Evolutionary conservation across 140 eudicot genomes (phyloP).

Genomic region (Bidens hawaiensis): DNA sequence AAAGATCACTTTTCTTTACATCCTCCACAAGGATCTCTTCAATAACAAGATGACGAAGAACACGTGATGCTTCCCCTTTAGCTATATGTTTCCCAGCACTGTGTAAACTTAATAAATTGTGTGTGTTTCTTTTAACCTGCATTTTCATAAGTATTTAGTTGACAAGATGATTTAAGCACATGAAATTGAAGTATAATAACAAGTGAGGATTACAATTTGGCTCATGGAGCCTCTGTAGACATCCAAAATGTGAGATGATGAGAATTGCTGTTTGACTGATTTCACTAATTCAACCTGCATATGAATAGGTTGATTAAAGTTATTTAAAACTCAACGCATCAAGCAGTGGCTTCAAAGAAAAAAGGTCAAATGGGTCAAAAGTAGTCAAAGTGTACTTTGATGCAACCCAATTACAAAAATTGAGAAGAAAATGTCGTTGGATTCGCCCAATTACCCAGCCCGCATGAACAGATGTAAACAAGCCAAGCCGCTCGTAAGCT

Average conservation of each 20-base stretch:
- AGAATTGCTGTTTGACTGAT: conserved; percentile 58
- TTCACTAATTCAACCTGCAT: conserved; percentile 82
- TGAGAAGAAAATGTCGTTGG: neutral
- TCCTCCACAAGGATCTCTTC: conserved; percentile 87
- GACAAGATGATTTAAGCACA: conserved; percentile 17
- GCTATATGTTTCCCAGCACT: conserved; percentile 84
- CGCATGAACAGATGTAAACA: no score
- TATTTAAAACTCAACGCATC: neutral
- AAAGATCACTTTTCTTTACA: conserved; percentile 83
- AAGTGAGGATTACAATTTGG: conserved; percentile 66
- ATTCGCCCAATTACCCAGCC: neutral
- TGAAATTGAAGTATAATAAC: neutral
- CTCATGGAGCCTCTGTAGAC: conserved; percentile 88
- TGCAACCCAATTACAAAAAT: neutral
- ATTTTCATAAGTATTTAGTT: conserved; percentile 6
- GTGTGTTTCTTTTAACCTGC: conserved; percentile 87
- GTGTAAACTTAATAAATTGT: conserved; percentile 66
- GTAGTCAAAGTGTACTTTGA: no score
- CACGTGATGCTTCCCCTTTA: conserved; percentile 91
- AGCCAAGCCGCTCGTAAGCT: no score
- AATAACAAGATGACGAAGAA: conserved; percentile 78
- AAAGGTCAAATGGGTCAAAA: no score
- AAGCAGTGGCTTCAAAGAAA: no score
- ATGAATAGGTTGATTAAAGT: neutral
- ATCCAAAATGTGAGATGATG: conserved; percentile 87